Evolutionary conservation across 75 land plant species (phyloP).

Genomic region (Pinus tabuliformis): DNA sequence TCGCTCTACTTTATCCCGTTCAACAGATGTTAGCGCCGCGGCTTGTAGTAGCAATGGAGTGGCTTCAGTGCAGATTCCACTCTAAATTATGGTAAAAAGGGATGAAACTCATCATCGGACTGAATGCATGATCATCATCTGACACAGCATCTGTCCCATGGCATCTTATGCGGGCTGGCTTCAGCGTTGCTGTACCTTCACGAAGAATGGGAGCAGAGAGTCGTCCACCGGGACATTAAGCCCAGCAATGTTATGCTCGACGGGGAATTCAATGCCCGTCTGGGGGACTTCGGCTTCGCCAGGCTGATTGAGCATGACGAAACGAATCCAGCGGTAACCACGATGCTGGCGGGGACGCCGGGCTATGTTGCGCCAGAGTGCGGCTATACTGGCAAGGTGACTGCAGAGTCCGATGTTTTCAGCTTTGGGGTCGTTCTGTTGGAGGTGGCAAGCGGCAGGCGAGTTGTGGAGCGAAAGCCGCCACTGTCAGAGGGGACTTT

Average conservation of each 20-base stretch:
- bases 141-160: no score
- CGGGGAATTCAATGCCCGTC: slow-evolving; percentile 15
- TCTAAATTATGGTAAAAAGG: no score
- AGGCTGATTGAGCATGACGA: slow-evolving; percentile 14
- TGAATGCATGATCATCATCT: no score
- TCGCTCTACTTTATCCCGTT: no score
- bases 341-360: slow-evolving; percentile 22
- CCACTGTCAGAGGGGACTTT: slow-evolving; percentile 3
- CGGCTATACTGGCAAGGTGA: slow-evolving; percentile 16
- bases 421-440: slow-evolving; percentile 36
- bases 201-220: slow-evolving; percentile 19
- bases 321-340: slow-evolving; percentile 14
- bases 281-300: slow-evolving; percentile 27
- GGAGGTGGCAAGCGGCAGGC: slow-evolving; percentile 32
- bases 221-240: slow-evolving; percentile 22
- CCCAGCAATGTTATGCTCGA: slow-evolving; percentile 25
- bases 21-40: no score
- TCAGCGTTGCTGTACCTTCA: slow-evolving; percentile 20
- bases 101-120: no score
- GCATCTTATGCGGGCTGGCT: no score
- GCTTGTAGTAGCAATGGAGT: no score
- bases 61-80: no score
- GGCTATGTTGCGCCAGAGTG: slow-evolving; percentile 47
- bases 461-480: not conserved
- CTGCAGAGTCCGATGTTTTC: slow-evolving; percentile 33